Percentiles rank a stretch among this genome's conserved stretches.
These are phyloP conservation scores for Linanthus parryae DNA, from an alignment of 148 eudicot genomes.

Conservation along the genomic window DNA sequence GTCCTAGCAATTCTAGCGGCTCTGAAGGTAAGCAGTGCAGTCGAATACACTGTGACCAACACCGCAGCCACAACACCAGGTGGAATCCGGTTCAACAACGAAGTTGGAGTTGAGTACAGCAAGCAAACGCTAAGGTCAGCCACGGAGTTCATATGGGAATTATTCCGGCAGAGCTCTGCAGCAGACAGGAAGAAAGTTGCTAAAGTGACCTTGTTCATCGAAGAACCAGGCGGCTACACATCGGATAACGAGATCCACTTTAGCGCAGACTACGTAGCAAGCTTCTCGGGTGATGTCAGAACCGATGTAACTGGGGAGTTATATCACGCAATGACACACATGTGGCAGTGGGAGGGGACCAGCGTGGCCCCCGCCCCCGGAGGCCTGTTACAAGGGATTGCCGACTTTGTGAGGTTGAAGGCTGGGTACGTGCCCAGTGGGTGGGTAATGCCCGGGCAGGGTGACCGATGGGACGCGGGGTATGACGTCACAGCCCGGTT, in stretches of 20 bases:
- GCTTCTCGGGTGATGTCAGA: conserved; percentile 12
- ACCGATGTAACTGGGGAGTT: conserved; percentile 1
- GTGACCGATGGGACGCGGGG: conserved; percentile 13
- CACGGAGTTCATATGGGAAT: neutral
- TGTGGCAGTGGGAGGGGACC: conserved; percentile 26
- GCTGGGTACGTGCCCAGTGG: neutral
- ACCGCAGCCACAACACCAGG: neutral
- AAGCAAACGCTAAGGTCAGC: neutral
- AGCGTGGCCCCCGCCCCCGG: conserved; percentile 15
- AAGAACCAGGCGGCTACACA: too few relatives aligned
- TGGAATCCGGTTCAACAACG: neutral
- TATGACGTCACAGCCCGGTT: conserved; percentile 15
- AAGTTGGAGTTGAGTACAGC: neutral
- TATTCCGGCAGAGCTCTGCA: neutral
- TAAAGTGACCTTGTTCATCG: neutral
- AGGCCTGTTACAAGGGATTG: conserved; percentile 19
- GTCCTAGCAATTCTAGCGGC: neutral
- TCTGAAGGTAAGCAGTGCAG: neutral
- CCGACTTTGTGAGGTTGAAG: conserved; percentile 13
- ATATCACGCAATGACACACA: conserved; percentile 9
- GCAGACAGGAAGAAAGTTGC: neutral
- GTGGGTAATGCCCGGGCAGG: conserved; percentile 2
- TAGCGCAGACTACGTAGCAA: conserved; percentile 16
- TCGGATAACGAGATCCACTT: conserved; percentile 27
- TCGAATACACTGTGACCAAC: neutral